phyloP scores from a whole-genome alignment of 2,329 filamentous ascomycete species.

The Aspergillus sp. region DNA sequence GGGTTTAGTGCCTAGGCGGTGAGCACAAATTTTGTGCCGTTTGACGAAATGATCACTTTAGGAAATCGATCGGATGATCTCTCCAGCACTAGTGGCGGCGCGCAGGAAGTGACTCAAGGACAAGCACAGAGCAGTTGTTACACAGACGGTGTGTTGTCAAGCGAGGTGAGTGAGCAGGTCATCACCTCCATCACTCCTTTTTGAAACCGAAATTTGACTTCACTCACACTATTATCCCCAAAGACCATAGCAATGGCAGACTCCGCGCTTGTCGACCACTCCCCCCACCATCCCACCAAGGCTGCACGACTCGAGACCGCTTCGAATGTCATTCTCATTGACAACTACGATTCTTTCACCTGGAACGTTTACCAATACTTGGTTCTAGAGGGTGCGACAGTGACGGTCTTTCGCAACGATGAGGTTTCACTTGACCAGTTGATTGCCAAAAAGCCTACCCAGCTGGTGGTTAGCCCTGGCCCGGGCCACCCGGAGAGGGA shows the following conservation, averaged over 20 bases:
- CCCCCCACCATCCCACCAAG: conserved; percentile 73
- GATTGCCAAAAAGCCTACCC: conserved; percentile 79
- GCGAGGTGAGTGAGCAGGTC: not conserved
- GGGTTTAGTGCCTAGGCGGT: conserved; percentile 36
- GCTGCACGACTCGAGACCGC: conserved; percentile 73
- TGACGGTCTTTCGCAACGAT: conserved; percentile 90
- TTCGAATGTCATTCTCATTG: conserved; percentile 89
- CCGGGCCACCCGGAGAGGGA: conserved; percentile 90
- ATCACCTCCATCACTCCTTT: not conserved
- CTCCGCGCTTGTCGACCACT: conserved; percentile 69
- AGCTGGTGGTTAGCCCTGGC: conserved; percentile 91
- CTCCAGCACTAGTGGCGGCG: conserved; percentile 6
- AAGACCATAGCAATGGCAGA: conserved; percentile 33
- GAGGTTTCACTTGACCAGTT: conserved; percentile 83
- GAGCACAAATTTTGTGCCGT: conserved; percentile 21
- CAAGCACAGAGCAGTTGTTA: not conserved
- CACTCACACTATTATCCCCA: conserved; percentile 26
- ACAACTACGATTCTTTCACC: conserved; percentile 99
- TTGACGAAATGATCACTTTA: conserved; percentile 15
- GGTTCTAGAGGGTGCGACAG: conserved; percentile 87
- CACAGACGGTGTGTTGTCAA: not conserved
- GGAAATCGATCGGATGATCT: conserved; percentile 15
- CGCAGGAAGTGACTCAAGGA: conserved; percentile 10
- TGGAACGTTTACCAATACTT: conserved; percentile 99
- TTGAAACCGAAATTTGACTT: not conserved